Base-by-base conservation (phyloP, 495 filamentous ascomycete species). In the Penicillium pancosmium region DNA sequence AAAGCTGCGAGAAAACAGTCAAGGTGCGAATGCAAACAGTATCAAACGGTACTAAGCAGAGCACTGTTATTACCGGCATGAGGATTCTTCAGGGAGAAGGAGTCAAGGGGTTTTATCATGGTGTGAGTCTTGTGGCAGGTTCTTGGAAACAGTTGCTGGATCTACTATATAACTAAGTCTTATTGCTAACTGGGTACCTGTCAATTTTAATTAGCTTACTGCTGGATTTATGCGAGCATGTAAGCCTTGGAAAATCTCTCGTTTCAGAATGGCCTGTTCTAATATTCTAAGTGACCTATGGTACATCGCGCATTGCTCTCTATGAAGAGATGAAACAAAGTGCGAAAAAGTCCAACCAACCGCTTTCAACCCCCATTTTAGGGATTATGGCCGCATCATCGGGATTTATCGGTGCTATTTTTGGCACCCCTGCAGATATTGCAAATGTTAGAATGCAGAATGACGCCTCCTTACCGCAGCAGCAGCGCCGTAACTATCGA, bases 381-480 rank as follows among this genome's bases (percentile, higher is more conserved):
- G 81, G 93, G 53, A 81, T 79, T 51, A 86, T 94, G 71, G 87
- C 92, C 34, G 85, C 84, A 4, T 77, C 78, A 12, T 92, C 91
- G 4, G 92, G 92, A 40, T 87, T 93, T 68, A 66, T 92, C 0
- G 92, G 92, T 43, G 92, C 92, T 27, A 73, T 95, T 7, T 86
- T 90, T 12, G 92, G 92, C 56, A 96, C 93, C 68, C 87, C 90
- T 0, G 91, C 91, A 49, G 92, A 96, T 70, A 87, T 96, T 12
- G 82, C 93, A 52, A 96, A 96, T 69, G 91, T 96, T 40, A 88
- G 92, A 53, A 97, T 97, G 92, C 92, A 96, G 73, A 88, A 95
- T 77, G 92, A 96, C 69, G 82, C 86, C 19, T 83, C 91, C 0
- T 82, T 93, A 9, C 86, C 91, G 0, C 59, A 72, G 0, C 76